These are phyloP conservation scores for Emergomyces africanus DNA, from an alignment of 2,329 filamentous ascomycete genomes.

Conservation along the genomic window DNA sequence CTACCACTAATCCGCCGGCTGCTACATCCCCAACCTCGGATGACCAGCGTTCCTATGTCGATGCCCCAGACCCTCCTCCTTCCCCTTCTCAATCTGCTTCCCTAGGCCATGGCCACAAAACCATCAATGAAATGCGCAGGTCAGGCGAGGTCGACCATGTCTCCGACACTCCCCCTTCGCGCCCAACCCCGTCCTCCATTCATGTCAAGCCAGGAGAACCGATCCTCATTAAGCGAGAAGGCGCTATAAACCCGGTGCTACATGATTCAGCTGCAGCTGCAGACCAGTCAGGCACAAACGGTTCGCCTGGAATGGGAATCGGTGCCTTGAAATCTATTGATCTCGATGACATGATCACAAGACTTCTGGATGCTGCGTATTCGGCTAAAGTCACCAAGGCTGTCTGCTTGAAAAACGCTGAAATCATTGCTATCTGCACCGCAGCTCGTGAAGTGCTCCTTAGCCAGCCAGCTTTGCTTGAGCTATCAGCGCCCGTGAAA, in stretches of 20 bases:
- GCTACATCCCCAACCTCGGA: conserved; percentile 19
- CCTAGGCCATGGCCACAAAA: conserved; percentile 58
- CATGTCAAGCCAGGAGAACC: conserved; percentile 69
- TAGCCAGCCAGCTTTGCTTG: conserved; percentile 80
- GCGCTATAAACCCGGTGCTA: conserved; percentile 53
- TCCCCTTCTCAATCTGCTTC: conserved; percentile 73
- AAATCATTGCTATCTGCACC: conserved; percentile 87
- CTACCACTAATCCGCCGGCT: conserved; percentile 20
- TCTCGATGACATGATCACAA: conserved; percentile 92
- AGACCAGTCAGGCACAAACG: conserved; percentile 27
- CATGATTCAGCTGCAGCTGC: conserved; percentile 27
- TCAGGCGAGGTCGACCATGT: conserved; percentile 89
- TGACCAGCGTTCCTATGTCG: conserved; percentile 34
- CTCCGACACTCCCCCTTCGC: conserved; percentile 74
- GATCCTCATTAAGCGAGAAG: conserved; percentile 73
- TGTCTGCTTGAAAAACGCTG: conserved; percentile 92
- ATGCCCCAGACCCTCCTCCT: conserved; percentile 54
- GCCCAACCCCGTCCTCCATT: conserved; percentile 43
- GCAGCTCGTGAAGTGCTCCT: conserved; percentile 81
- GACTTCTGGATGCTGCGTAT: conserved; percentile 87
- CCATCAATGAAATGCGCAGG: conserved; percentile 67
- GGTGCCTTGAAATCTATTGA: conserved; percentile 85
- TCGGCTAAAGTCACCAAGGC: conserved; percentile 96
- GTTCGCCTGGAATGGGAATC: conserved; percentile 60
- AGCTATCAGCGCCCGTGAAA: conserved; percentile 90